Conservation (phyloP, 352 stramenopile genomes). For the Phytophthora foliorum region DNA sequence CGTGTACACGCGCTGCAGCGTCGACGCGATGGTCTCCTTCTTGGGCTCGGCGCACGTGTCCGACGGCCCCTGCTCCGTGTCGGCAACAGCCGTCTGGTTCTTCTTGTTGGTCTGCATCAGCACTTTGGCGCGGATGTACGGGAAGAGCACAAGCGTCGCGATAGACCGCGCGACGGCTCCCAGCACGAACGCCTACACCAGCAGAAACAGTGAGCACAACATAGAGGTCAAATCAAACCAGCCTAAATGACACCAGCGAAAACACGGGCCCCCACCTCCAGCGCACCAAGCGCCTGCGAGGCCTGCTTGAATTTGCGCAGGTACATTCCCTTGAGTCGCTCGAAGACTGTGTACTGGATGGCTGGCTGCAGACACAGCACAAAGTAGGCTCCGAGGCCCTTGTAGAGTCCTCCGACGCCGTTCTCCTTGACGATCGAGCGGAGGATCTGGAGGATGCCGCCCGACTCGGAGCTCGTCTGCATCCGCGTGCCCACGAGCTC, state of each 20-base stretch:
- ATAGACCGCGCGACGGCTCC: constrained; percentile 95
- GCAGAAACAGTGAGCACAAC: constrained; percentile 6
- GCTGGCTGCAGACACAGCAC: constrained; percentile 97
- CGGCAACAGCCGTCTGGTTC: constrained; percentile 35
- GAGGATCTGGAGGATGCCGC: constrained; percentile 70
- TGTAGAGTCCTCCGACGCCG: constrained; percentile 83
- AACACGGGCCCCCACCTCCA: constrained; percentile 57
- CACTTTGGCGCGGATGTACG: constrained; percentile 97
- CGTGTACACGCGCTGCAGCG: constrained; percentile 78
- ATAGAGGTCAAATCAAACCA: constrained; percentile 3
- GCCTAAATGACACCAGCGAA: neutral
- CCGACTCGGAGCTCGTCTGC: constrained; percentile 68
- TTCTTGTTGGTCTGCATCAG: constrained; percentile 94
- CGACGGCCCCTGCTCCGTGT: constrained; percentile 21
- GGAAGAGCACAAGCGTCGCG: constrained; percentile 97
- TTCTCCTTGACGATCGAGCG: constrained; percentile 75
- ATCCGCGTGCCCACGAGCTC: constrained; percentile 90
- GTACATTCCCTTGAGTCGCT: constrained; percentile 87
- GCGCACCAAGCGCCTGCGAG: constrained; percentile 61
- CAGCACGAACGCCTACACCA: constrained; percentile 93
- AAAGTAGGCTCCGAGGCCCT: constrained; percentile 92
- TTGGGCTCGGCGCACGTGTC: constrained; percentile 44
- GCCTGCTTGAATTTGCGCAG: constrained; percentile 69
- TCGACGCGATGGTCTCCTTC: constrained; percentile 84
- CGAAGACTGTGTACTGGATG: constrained; percentile 98